Evolutionary conservation across 345 rosid species (phyloP).

Genomic region (Trapa incisa): DNA sequence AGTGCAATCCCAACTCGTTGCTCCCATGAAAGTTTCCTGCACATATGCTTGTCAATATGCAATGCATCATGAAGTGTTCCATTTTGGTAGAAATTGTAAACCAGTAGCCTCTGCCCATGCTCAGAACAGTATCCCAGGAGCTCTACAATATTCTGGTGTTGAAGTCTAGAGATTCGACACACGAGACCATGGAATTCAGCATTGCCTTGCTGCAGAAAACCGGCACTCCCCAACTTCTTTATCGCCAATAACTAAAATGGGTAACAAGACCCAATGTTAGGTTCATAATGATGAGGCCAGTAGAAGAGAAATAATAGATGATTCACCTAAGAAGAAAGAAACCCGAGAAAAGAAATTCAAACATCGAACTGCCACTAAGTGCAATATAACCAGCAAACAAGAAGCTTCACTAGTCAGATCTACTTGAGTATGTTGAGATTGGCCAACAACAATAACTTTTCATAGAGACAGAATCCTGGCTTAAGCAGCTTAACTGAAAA

Average conservation of each 20-base stretch:
- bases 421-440: not conserved
- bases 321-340: not conserved
- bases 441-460: not conserved
- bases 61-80: conserved; percentile 74
- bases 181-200: conserved; percentile 53
- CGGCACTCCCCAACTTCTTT: conserved; percentile 55
- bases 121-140: conserved; percentile 77
- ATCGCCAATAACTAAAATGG: conserved; percentile 51
- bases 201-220: conserved; percentile 34
- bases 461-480: not conserved
- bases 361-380: not conserved
- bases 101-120: conserved; percentile 64
- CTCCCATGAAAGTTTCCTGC: conserved; percentile 60
- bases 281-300: not conserved
- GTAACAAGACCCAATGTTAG: conserved; percentile 2
- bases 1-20: conserved; percentile 58
- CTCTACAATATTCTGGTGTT: conserved; percentile 56
- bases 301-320: conserved; percentile 1
- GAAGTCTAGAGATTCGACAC: conserved; percentile 40
- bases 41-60: conserved; percentile 51
- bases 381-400: too few species aligned
- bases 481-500: not conserved
- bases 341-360: not conserved
- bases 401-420: not conserved
- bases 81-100: conserved; percentile 46